These are phyloP conservation scores for Kalmanozyma brasiliensis DNA, from an alignment of 1,284 basidiomycete genomes.

Conservation along the genomic window DNA sequence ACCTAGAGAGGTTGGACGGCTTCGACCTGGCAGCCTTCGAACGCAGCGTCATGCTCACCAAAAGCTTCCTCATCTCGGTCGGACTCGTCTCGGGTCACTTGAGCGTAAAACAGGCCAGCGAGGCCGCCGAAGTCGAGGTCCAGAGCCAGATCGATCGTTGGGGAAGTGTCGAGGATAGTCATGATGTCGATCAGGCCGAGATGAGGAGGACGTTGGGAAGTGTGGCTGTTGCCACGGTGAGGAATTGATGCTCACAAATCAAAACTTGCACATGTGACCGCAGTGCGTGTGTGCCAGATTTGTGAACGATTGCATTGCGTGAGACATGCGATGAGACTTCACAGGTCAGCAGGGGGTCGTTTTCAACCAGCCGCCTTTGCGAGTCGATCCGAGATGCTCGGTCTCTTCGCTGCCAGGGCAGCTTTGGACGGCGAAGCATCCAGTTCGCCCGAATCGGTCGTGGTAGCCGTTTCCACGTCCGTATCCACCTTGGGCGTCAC, in stretches of 20 bases:
- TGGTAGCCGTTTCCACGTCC: slow-evolving; percentile 18
- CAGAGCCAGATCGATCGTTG: slow-evolving; percentile 92
- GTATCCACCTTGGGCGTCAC: slow-evolving; percentile 6
- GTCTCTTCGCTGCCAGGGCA: slow-evolving; percentile 2
- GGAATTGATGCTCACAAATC: slow-evolving; percentile 17
- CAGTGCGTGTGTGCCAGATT: no score
- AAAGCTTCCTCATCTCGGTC: slow-evolving; percentile 88
- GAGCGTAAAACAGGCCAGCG: slow-evolving; percentile 82
- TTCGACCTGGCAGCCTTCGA: slow-evolving; percentile 77
- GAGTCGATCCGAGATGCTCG: slow-evolving; percentile 28
- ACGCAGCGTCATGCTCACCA: slow-evolving; percentile 86
- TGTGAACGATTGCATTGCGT: no score
- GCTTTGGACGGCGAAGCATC: not conserved
- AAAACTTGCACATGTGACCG: no score
- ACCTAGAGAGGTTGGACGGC: slow-evolving; percentile 29
- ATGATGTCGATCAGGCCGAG: slow-evolving; percentile 87
- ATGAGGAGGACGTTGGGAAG: slow-evolving; percentile 81
- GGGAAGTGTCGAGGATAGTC: slow-evolving; percentile 95
- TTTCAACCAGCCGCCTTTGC: slow-evolving; percentile 28
- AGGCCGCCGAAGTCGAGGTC: slow-evolving; percentile 91
- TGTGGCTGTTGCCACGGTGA: slow-evolving; percentile 44
- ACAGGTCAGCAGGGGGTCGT: no score
- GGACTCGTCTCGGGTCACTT: slow-evolving; percentile 79
- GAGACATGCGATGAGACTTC: no score
- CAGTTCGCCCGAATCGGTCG: slow-evolving; percentile 3